Conservation (phyloP, 2,329 filamentous ascomycete genomes). For the Trichoderma gracile region DNA sequence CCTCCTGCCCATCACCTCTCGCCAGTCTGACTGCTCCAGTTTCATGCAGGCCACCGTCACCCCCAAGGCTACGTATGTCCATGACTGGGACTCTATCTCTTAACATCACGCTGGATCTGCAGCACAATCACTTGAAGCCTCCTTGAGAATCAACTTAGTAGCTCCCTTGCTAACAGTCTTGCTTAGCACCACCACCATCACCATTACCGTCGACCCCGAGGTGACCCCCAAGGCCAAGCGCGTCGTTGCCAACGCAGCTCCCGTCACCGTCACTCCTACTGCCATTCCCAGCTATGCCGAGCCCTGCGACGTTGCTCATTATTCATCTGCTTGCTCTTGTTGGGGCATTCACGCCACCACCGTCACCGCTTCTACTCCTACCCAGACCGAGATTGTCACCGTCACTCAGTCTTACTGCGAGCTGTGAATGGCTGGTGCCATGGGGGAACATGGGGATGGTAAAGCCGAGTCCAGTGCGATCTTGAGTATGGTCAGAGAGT, state of each 20-base stretch:
- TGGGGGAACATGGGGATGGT: background rate
- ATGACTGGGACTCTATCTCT: too few species aligned
- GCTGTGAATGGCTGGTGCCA: conserved; percentile 29
- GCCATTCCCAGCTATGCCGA: conserved; percentile 45
- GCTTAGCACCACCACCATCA: conserved; percentile 41
- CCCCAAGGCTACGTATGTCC: conserved; percentile 43
- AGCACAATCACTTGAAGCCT: too few species aligned
- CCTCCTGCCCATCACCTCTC: conserved; percentile 38
- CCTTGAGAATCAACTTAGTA: background rate
- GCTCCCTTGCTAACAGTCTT: background rate
- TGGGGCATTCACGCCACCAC: conserved; percentile 46
- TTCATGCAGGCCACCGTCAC: conserved; percentile 45
- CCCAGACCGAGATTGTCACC: conserved; percentile 45
- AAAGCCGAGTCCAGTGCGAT: too few species aligned
- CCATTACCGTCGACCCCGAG: conserved; percentile 41
- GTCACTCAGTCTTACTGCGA: conserved; percentile 46
- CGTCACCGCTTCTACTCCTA: conserved; percentile 43
- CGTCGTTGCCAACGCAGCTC: conserved; percentile 36
- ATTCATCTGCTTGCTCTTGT: conserved; percentile 48
- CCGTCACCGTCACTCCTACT: conserved; percentile 38
- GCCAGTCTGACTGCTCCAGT: conserved; percentile 45
- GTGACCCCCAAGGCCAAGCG: conserved; percentile 33
- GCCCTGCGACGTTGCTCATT: conserved; percentile 39
- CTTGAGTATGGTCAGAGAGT: too few species aligned
- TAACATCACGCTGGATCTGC: too few species aligned